Conservation (phyloP, 257 asterid species). For the Gentiana straminea region DNA sequence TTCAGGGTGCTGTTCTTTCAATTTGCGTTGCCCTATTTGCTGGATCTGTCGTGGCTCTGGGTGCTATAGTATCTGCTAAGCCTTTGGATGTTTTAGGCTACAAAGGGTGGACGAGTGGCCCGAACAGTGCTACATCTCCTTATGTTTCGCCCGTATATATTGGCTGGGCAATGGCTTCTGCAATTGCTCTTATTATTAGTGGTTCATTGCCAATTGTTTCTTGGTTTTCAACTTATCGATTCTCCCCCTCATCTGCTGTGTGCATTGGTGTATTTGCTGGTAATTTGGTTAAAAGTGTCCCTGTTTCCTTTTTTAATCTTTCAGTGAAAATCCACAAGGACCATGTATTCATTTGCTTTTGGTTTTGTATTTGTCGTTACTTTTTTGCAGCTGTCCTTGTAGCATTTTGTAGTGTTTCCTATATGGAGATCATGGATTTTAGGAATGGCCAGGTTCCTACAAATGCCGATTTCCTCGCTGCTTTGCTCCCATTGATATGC, state of each 20-base stretch:
- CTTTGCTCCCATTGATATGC: constrained; percentile 91
- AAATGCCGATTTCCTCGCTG: constrained; percentile 83
- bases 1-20: constrained; percentile 67
- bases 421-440: constrained; percentile 63
- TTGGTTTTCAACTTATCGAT: constrained; percentile 95
- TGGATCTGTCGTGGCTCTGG: constrained; percentile 88
- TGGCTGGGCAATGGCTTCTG: constrained; percentile 97
- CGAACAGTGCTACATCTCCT: constrained; percentile 64
- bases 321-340: background rate
- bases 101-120: constrained; percentile 64
- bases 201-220: constrained; percentile 92
- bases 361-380: constrained; percentile 9
- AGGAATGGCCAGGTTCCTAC: constrained; percentile 76
- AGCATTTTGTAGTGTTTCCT: constrained; percentile 83
- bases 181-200: constrained; percentile 66
- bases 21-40: constrained; percentile 64
- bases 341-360: background rate
- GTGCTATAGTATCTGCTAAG: constrained; percentile 88
- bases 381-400: constrained; percentile 66
- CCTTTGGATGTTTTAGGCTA: constrained; percentile 88
- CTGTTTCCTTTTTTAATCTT: constrained; percentile 2
- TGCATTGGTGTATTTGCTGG: constrained; percentile 88
- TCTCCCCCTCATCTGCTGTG: constrained; percentile 82
- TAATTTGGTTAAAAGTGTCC: constrained; percentile 14
- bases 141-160: constrained; percentile 82